Base-by-base conservation (phyloP, 768 basidiomycete species). In the Tephrocybe sp. region DNA sequence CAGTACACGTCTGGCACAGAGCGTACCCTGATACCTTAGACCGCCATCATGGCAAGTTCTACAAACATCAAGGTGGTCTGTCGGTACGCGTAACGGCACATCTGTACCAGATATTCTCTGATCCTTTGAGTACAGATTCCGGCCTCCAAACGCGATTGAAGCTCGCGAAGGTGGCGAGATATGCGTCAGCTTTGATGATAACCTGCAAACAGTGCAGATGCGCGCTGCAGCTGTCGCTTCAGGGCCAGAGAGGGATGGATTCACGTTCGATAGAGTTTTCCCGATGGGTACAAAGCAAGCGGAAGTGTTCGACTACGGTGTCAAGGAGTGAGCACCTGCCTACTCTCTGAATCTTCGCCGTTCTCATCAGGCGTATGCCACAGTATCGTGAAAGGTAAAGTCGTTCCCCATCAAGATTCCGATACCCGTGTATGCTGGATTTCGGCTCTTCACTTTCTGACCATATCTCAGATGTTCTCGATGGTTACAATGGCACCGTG, bases 51-150 rank as follows among this genome's bases (percentile, higher is more conserved):
- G 74, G 83, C 87, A 72, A 85, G 85, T 64, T 80, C 85, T 54
- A 93, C 85, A 58, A 95, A 95, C 68, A 94, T 96, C 80, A 96
- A 98, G 78, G 97, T 99, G 64, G 92, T 99, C 57, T 98, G 96
- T 80, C 92, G 96, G 96, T 95, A 60, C 59, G 92, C 72, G 43
- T 31, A 53, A 41, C 45, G 44, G 49, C 40, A 30, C 28, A 35
- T 28, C 48, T 24, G 26, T 38, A 47, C 52, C 31, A 39, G 44
- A 27, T 41, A 34, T 25, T 19, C 38, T 30, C 58, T 61, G 47
- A 61, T 52, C 50, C 19, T 39, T 28, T 48, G 13, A 27, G 24
- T 44, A 21, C 62, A 95, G 96, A 50, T 99, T 98, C 72, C 93
- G 97, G 55, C 97, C 97, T 5, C 82, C 89, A 54, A 99, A 99